phyloP scores from a whole-genome alignment of 1,139 yeast species.

The Pichia sp. region DNA sequence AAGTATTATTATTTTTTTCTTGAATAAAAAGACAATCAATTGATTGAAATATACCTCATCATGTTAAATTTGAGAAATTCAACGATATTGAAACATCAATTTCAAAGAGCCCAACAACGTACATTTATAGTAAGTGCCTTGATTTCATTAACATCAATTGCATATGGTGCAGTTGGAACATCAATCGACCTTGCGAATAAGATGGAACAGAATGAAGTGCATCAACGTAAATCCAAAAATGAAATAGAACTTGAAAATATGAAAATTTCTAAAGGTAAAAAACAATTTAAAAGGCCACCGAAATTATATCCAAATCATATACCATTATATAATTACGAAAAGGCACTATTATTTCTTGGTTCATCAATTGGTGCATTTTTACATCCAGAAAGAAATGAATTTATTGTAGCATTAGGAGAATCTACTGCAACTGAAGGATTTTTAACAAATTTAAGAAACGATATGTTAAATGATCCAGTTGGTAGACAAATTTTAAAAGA shows the following conservation, averaged over 20 bases:
- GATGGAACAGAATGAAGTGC: conserved; percentile 51
- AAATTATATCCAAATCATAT: conserved; percentile 75
- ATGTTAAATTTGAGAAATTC: background rate
- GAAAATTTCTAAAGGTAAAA: conserved; percentile 10
- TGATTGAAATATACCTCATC: background rate
- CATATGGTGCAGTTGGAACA: conserved; percentile 34
- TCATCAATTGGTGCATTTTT: conserved; percentile 78
- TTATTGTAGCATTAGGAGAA: conserved; percentile 92
- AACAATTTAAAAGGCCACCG: conserved; percentile 33
- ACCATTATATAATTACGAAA: conserved; percentile 62
- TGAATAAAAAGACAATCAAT: background rate
- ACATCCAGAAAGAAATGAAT: conserved; percentile 75
- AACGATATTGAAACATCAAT: background rate
- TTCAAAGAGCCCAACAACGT: conserved; percentile 5
- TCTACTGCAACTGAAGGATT: conserved; percentile 74
- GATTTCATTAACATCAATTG: conserved; percentile 24
- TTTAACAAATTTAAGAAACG: conserved; percentile 52
- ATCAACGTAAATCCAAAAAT: conserved; percentile 33
- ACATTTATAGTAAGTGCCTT: conserved; percentile 18
- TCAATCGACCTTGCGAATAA: conserved; percentile 49
- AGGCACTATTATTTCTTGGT: conserved; percentile 56
- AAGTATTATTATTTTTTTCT: background rate
- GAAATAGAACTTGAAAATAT: conserved; percentile 24
- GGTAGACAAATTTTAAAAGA: conserved; percentile 78
- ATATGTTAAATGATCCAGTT: conserved; percentile 66